phyloP scores from a whole-genome alignment of 1,284 basidiomycete species.

The Malassezia restricta region DNA sequence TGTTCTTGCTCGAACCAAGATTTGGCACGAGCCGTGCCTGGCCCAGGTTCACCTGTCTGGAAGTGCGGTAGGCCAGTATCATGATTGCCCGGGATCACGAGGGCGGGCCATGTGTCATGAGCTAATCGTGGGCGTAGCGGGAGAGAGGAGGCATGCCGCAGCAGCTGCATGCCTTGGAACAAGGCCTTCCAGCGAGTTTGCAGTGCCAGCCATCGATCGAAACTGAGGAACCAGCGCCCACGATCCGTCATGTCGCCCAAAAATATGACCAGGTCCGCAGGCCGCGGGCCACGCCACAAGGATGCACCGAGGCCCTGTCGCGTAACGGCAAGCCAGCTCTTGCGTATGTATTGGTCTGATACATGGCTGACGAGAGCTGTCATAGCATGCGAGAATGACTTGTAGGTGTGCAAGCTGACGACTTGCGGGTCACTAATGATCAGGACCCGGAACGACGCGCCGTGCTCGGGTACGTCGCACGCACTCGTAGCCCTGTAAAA shows the following conservation, averaged over 20 bases:
- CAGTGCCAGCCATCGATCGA: background rate
- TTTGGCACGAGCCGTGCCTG: conserved; percentile 7
- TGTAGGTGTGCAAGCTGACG: background rate
- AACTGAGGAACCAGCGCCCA: conserved; percentile 2
- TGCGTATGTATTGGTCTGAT: conserved; percentile 8
- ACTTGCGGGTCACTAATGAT: conserved; percentile 8
- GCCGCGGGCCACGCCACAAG: background rate
- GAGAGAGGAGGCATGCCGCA: background rate
- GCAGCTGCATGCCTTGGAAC: background rate
- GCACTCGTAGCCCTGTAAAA: conserved; percentile 1
- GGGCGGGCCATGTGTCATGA: background rate
- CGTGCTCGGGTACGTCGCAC: background rate
- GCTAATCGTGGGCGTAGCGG: background rate
- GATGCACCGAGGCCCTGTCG: conserved; percentile 4
- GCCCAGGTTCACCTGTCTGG: background rate
- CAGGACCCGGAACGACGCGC: background rate
- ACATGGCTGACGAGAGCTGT: background rate
- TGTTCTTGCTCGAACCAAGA: conserved; percentile 16
- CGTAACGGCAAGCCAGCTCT: conserved; percentile 6
- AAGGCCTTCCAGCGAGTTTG: background rate
- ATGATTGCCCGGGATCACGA: conserved; percentile 25
- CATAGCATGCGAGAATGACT: background rate
- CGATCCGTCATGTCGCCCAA: conserved; percentile 10
- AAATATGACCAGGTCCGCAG: conserved; percentile 8
- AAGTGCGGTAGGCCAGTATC: conserved; percentile 25